Evolutionary conservation across 108 stramenopile genomes (phyloP).

Genomic region (Hondaea fermentalgiana): DNA sequence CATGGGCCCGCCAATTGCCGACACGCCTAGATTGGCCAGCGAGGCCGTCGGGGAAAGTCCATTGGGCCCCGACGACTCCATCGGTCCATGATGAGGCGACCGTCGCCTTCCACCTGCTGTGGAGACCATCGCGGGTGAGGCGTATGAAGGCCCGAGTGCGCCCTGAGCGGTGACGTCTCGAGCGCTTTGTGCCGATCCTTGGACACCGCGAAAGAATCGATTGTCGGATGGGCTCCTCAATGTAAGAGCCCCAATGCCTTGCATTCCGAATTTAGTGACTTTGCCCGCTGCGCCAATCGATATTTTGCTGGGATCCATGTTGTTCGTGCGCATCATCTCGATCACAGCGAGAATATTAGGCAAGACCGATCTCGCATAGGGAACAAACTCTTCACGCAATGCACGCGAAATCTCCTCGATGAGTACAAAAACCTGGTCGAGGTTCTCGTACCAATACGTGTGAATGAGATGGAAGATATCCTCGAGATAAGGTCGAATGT

Average conservation of each 20-base stretch:
- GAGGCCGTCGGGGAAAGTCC: neutral
- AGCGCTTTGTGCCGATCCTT: neutral
- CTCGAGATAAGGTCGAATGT: conserved; percentile 73
- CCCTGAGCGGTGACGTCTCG: neutral
- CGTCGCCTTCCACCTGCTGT: neutral
- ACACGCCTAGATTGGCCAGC: neutral
- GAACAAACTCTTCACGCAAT: conserved; percentile 69
- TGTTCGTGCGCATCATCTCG: neutral
- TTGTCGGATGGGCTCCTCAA: no score
- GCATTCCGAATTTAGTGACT: neutral
- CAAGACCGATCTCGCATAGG: conserved; percentile 49
- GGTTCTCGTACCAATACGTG: conserved; percentile 77
- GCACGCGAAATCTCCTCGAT: conserved; percentile 53
- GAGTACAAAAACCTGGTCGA: conserved; percentile 63
- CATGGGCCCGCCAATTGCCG: neutral
- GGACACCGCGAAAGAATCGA: no score
- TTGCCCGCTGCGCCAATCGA: neutral
- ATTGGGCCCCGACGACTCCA: neutral
- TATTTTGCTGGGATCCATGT: neutral
- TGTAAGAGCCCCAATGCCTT: neutral
- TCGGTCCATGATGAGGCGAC: neutral
- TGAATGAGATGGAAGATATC: conserved; percentile 76
- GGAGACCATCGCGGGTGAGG: neutral
- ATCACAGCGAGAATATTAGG: conserved; percentile 11
- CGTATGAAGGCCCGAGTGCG: neutral